Evolutionary conservation across 257 asterid genomes (phyloP), one percentile per base, ranked within the genome.

Genomic region (Capsicum rhomboideum): DNA sequence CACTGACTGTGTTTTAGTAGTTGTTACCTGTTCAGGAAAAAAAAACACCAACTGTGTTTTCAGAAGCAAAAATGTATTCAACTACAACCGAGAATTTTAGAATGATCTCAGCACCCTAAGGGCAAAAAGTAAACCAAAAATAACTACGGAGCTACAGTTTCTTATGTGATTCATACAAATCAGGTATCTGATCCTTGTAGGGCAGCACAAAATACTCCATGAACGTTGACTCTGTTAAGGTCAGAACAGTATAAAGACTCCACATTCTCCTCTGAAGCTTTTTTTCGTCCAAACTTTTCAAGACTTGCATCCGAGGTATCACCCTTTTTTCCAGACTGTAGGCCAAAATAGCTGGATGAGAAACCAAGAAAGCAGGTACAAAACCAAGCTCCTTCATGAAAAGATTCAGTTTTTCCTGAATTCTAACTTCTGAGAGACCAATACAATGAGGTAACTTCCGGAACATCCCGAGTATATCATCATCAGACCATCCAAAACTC

Each of bases 271-370:
- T 67, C 16, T 67, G 8, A 9, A 34, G 26, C 50, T 67, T 67
- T 16, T 34, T 67, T 67, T 67, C 26, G 16, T 67, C 77, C 50
- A 67, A 67, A 67, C 4, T 17, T 67, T 67, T 67, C 77, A 17
- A 17, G 1, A 67, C 55, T 42, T 28, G 46, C 17, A 26, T 12
- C 81, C 89, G 78, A 3, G 85, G 87, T 31, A 72, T 53, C 50
- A 86, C 66, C 50, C 87, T 84, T 72, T 49, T 84, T 59, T 84
- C 87, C 80, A 86, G 13, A 63, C 86, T 82, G 10, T 29, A 37
- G 2, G 8, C 17, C 2, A 85, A 75, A 82, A 85, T 1, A 4
- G 29, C 50, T 8, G 42, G 49, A 31, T 31, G 77, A 53, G 59
- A 53, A 17, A 53, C 21, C 59, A 53, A 53, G 59, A 5, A 53